Base-by-base conservation (phyloP, 768 basidiomycete species). In the Strobilomyces dryophilus region DNA sequence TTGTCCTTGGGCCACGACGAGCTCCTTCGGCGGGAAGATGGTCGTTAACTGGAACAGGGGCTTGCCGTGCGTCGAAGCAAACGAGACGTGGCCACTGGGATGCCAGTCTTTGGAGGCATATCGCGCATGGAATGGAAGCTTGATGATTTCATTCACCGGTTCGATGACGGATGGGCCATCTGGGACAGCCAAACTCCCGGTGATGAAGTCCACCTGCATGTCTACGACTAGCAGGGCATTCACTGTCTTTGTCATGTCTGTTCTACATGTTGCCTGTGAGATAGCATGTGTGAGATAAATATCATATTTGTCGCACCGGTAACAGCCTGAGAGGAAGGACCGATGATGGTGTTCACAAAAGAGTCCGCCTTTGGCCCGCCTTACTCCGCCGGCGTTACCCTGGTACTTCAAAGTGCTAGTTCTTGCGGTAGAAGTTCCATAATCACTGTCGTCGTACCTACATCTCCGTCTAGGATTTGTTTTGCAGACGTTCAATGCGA, bases 171-270 rank as follows among this genome's bases (percentile, higher is more conserved):
- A 70, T 29, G 76, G 71, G 0, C 81, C 91, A 18, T 74, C 76
- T 2, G 80, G 72, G 12, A 91, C 88, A 3, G 89, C 83, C 35
- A 95, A 80, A 6, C 83, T 77, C 3, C 91, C 92, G 18, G 71
- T 67, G 26, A 92, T 79, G 61, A 95, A 95, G 67, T 95, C 92
- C 63, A 89, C 79, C 66, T 95, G 92, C 67, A 90, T 78, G 64
- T 93, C 91, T 35, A 92, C 73, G 50, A 92, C 77, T 47, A 91
- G 62, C 20, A 92, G 75, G 1, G 84, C 89, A 31, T 70, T 59
- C 5, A 64, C 52, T 10, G 56, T 41, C 21, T 39, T n/a, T 8
- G 54, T 20, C 64, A 66, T 68, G 44, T 53, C 60, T 56, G 36
- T 45, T 42, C 26, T n/a, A 35, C 42, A 15, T 5, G 34, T 17